Percentiles rank a stretch among this genome's conserved stretches.
These are phyloP conservation scores for Didymella arachidicola DNA, from an alignment of 2,329 filamentous ascomycete genomes.

Conservation along the genomic window DNA sequence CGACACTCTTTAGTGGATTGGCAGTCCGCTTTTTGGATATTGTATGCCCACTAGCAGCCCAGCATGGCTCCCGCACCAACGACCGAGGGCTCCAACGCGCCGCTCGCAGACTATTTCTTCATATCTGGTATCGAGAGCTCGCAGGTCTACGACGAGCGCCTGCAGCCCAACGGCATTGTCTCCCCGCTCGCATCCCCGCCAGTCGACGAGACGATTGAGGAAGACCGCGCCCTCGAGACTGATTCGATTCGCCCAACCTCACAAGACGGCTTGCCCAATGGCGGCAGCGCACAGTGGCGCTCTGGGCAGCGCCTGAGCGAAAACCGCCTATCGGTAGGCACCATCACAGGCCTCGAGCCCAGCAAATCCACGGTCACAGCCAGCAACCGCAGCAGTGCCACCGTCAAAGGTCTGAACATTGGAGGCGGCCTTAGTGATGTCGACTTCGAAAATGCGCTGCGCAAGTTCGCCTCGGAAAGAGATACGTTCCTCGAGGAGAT, in stretches of 20 bases:
- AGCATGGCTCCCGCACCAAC: constrained; percentile 51
- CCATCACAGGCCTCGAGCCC: constrained; percentile 53
- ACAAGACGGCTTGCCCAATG: constrained; percentile 53
- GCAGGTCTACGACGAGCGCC: constrained; percentile 59
- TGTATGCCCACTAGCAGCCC: constrained; percentile 34
- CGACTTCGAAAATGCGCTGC: constrained; percentile 90
- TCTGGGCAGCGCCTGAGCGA: constrained; percentile 55
- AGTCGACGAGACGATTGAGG: constrained; percentile 66
- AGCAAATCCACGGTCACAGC: constrained; percentile 55
- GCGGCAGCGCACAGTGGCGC: constrained; percentile 46
- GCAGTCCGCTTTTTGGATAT: constrained; percentile 39
- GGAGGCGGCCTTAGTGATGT: constrained; percentile 68
- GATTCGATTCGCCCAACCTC: constrained; percentile 55
- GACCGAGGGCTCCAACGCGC: constrained; percentile 57
- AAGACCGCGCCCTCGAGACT: constrained; percentile 65
- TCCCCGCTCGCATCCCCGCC: constrained; percentile 43
- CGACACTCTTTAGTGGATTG: constrained; percentile 31
- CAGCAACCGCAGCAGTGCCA: constrained; percentile 71
- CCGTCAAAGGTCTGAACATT: constrained; percentile 61
- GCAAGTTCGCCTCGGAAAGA: constrained; percentile 94
- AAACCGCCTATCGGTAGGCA: constrained; percentile 60
- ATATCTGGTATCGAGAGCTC: constrained; percentile 64
- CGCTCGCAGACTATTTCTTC: constrained; percentile 73
- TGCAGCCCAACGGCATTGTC: constrained; percentile 39
- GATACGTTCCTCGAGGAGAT: constrained; percentile 94